Percentiles rank a stretch among this genome's conserved stretches.
Conservation (phyloP, 257 asterid genomes). For the Haberlea rhodopensis region DNA sequence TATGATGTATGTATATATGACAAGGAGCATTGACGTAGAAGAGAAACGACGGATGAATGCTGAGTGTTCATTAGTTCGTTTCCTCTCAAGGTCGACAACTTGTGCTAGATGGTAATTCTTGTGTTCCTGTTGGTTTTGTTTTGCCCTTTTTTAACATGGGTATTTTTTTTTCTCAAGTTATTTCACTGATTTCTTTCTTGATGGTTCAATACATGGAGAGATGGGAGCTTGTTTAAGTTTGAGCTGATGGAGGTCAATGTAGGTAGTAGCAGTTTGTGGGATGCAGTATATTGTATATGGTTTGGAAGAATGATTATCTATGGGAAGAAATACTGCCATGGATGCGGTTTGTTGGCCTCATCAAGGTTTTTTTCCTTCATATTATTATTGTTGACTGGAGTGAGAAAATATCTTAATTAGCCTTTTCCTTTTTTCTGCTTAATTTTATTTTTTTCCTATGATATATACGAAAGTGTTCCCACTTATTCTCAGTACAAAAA, state of each 20-base stretch:
- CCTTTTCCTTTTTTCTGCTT: no score
- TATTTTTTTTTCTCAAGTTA: neutral
- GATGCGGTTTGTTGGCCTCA: neutral
- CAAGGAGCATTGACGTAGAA: conserved; percentile 22
- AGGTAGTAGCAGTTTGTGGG: neutral
- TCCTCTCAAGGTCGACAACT: conserved; percentile 34
- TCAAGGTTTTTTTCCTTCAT: no score
- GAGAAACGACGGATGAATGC: conserved; percentile 24
- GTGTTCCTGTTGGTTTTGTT: conserved; percentile 2
- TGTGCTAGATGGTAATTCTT: conserved; percentile 28
- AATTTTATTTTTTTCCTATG: no score
- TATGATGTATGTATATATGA: neutral
- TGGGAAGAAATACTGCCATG: neutral
- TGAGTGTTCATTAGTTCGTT: conserved; percentile 23
- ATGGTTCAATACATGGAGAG: neutral
- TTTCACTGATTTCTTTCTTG: neutral
- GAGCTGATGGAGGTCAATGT: neutral
- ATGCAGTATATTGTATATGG: neutral
- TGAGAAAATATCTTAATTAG: no score
- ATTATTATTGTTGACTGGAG: no score
- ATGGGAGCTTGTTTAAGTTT: neutral
- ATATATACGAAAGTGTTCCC: no score
- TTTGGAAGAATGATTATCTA: no score
- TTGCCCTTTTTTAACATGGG: neutral
- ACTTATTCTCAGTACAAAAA: no score